Evolutionary conservation across 2,329 filamentous ascomycete genomes (phyloP).

Genomic region (Talaromyces marneffei): DNA sequence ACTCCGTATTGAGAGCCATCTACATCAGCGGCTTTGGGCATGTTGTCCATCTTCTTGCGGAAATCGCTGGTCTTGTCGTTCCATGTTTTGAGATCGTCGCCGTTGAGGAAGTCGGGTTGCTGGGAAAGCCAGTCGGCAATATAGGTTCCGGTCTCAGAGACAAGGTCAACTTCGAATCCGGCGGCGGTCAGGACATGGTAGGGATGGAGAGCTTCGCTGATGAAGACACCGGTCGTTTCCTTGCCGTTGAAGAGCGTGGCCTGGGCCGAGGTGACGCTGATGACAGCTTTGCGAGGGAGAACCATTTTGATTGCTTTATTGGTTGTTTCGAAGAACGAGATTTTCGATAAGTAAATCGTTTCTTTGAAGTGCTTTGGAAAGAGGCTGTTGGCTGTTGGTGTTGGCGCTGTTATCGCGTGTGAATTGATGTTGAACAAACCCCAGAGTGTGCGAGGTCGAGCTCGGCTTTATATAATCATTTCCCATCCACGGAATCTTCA

Average conservation of each 20-base stretch:
- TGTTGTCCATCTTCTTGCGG: constrained; percentile 27
- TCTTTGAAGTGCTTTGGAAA: neutral
- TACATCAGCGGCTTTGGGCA: constrained; percentile 26
- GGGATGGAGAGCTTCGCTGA: constrained; percentile 11
- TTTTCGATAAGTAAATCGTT: neutral
- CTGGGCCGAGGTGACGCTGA: constrained; percentile 6
- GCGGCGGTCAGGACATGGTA: constrained; percentile 19
- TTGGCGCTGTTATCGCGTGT: neutral
- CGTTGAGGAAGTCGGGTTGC: constrained; percentile 30
- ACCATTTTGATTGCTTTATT: neutral
- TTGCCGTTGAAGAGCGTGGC: constrained; percentile 7
- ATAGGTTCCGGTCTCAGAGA: constrained; percentile 36
- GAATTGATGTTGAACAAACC: neutral
- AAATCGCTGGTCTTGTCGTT: constrained; percentile 29
- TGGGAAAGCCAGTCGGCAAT: constrained; percentile 31
- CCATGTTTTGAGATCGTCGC: constrained; percentile 29
- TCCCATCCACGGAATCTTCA: neutral
- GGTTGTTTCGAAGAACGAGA: neutral
- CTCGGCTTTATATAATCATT: neutral
- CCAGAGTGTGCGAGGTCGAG: neutral
- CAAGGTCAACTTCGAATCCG: constrained; percentile 38
- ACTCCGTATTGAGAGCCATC: constrained; percentile 28
- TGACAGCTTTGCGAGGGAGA: constrained; percentile 6
- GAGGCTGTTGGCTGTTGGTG: neutral
- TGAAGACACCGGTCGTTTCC: constrained; percentile 8